Conservation (phyloP, 2,329 filamentous ascomycete genomes). For the Cladosporium phlei region DNA sequence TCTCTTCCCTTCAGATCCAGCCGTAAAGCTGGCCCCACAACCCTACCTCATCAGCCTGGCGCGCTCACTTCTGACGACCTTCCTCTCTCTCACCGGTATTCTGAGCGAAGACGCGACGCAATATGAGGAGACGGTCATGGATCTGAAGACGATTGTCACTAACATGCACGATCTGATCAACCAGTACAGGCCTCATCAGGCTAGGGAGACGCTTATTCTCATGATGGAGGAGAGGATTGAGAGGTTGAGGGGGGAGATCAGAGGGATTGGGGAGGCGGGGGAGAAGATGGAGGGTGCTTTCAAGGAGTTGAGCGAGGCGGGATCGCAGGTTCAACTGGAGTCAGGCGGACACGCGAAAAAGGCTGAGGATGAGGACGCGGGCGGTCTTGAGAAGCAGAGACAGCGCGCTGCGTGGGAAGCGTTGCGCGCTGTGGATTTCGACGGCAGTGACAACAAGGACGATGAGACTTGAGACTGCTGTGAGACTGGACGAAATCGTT, state of each 20-base stretch:
- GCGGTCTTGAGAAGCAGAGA: neutral
- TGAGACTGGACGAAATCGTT: neutral
- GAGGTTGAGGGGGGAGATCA: constrained; percentile 66
- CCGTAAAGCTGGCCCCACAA: constrained; percentile 42
- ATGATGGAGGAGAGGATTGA: constrained; percentile 84
- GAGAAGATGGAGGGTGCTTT: constrained; percentile 54
- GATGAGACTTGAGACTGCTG: constrained; percentile 4
- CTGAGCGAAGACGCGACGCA: constrained; percentile 58
- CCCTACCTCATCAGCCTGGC: constrained; percentile 64
- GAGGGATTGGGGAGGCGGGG: constrained; percentile 60
- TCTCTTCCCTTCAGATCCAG: constrained; percentile 53
- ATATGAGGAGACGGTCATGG: constrained; percentile 66
- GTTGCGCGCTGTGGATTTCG: constrained; percentile 14
- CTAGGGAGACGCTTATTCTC: constrained; percentile 76
- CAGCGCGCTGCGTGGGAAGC: constrained; percentile 18
- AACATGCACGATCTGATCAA: constrained; percentile 94
- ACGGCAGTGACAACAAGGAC: no score
- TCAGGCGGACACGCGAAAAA: neutral
- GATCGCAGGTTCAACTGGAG: neutral
- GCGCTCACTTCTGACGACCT: constrained; percentile 82
- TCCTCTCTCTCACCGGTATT: constrained; percentile 74
- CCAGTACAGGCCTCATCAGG: constrained; percentile 89
- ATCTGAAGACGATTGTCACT: constrained; percentile 76
- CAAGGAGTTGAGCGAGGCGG: neutral
- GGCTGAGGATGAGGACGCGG: neutral